Evolutionary conservation across 1,139 yeast genomes (phyloP).

Genomic region (Eremothecium sinecaudum): DNA sequence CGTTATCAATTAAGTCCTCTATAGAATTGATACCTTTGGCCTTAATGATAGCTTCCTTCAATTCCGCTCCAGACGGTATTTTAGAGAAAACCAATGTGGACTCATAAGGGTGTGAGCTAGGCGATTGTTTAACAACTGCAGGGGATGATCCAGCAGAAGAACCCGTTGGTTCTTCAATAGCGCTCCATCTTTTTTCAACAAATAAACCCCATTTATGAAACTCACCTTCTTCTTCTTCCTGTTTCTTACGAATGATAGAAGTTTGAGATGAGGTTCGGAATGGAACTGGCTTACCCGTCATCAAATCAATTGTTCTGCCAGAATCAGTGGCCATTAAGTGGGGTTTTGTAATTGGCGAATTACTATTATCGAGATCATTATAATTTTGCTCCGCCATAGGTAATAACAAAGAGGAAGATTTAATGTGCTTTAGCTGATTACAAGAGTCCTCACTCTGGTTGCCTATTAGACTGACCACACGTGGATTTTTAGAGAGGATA

Average conservation of each 20-base stretch:
- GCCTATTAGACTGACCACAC: conserved; percentile 12
- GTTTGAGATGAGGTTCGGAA: conserved; percentile 58
- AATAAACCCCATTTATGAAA: conserved; percentile 75
- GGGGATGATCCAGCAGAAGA: conserved; percentile 2
- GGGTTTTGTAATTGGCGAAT: conserved; percentile 34
- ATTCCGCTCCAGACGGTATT: conserved; percentile 66
- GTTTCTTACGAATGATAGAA: conserved; percentile 58
- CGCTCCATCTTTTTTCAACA: conserved; percentile 49
- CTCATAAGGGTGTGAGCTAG: not conserved
- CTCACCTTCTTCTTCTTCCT: conserved; percentile 88
- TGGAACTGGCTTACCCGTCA: conserved; percentile 63
- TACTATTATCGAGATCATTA: conserved; percentile 18
- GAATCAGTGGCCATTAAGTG: conserved; percentile 60
- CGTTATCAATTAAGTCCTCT: conserved; percentile 57
- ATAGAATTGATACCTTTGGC: conserved; percentile 73
- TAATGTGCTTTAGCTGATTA: conserved; percentile 17
- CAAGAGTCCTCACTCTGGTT: conserved; percentile 3
- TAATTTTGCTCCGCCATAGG: conserved; percentile 11
- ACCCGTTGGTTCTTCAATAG: conserved; percentile 30
- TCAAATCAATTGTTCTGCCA: conserved; percentile 54
- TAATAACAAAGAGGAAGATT: conserved; percentile 17
- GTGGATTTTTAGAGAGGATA: conserved; percentile 35
- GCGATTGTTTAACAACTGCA: not conserved
- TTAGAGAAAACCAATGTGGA: conserved; percentile 22
- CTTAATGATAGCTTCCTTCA: conserved; percentile 65